Evolutionary conservation across 371 early-diverging fungal genomes (phyloP).

Genomic region (Mucor velutinosus): DNA sequence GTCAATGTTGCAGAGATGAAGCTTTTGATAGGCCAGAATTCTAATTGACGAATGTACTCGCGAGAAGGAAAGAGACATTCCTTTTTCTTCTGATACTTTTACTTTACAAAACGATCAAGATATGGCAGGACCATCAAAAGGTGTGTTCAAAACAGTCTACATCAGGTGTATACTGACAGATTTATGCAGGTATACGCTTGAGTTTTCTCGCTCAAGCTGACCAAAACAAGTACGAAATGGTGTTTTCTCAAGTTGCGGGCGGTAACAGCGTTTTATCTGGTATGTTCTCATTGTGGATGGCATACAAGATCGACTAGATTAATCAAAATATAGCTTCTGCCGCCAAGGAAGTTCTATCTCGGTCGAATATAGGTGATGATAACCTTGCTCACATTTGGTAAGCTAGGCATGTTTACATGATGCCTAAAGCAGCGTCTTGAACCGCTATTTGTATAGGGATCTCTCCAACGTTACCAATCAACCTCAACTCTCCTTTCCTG

Average conservation of each 20-base stretch:
- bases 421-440: neutral
- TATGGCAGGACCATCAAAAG: conserved; percentile 35
- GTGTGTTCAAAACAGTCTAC: neutral
- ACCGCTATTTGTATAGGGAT: conserved; percentile 30
- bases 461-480: conserved; percentile 49
- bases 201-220: conserved; percentile 50
- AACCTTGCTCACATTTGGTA: conserved; percentile 56
- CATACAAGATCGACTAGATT: neutral
- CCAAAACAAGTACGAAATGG: conserved; percentile 47
- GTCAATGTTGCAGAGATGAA: neutral
- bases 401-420: too few relatives aligned
- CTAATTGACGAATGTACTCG: conserved; percentile 1
- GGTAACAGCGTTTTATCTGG: conserved; percentile 36
- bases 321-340: conserved; percentile 29
- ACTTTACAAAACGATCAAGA: neutral
- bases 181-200: conserved; percentile 36
- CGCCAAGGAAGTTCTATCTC: conserved; percentile 48
- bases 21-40: neutral
- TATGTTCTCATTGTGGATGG: conserved; percentile 9
- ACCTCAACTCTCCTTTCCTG: conserved; percentile 57
- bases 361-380: conserved; percentile 46
- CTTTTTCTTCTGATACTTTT: neutral
- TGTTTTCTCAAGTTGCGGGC: conserved; percentile 43
- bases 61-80: neutral
- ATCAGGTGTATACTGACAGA: neutral